Evolutionary conservation across 371 early-diverging fungal genomes (phyloP).

Genomic region (Apophysomyces ossiformis): DNA sequence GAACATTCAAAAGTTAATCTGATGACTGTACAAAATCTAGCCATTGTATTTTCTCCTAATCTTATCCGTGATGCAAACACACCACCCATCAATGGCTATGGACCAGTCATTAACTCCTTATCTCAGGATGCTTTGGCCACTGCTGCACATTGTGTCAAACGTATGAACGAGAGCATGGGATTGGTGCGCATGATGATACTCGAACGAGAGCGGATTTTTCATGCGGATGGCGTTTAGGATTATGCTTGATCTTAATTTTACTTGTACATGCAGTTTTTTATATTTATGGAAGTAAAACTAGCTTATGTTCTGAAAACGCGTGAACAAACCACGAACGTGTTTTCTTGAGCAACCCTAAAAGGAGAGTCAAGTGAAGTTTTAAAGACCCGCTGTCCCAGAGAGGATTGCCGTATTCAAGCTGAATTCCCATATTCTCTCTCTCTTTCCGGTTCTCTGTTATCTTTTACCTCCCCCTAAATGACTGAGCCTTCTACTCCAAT

Average conservation of each 20-base stretch:
- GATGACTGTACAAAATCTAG: conserved; percentile 86
- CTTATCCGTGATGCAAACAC: conserved; percentile 67
- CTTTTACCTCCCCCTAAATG: neutral
- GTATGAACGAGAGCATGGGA: conserved; percentile 24
- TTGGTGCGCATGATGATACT: conserved; percentile 22
- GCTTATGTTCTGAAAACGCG: neutral
- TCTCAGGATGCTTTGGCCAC: conserved; percentile 27
- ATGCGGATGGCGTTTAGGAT: neutral
- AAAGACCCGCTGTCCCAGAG: too few species aligned
- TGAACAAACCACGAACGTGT: neutral
- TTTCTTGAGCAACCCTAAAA: too few species aligned
- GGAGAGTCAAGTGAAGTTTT: too few species aligned
- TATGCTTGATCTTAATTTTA: neutral
- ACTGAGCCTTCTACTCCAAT: conserved; percentile 1
- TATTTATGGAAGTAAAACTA: neutral
- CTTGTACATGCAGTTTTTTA: neutral
- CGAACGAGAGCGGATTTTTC: conserved; percentile 9
- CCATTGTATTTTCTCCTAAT: conserved; percentile 89
- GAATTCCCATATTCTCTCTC: neutral
- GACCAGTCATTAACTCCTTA: conserved; percentile 47
- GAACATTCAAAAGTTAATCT: conserved; percentile 61
- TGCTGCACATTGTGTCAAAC: conserved; percentile 23
- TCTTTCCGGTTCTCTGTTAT: conserved; percentile 7
- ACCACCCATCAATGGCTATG: conserved; percentile 8
- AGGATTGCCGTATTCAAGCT: neutral